phyloP scores from a whole-genome alignment of 257 asterid species.

The Solanum ahanhuiri region DNA sequence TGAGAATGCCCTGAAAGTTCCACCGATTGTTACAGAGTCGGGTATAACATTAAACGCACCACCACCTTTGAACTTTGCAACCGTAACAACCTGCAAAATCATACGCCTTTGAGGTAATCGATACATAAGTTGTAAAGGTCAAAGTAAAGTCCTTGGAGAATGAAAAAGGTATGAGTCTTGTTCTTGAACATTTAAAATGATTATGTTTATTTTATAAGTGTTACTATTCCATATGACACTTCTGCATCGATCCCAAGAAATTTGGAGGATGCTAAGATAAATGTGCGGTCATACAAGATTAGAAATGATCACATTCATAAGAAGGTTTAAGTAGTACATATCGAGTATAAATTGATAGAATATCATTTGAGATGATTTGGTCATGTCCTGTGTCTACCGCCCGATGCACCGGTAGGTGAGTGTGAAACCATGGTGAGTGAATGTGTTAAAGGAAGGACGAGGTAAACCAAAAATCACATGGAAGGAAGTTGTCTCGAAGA shows the following conservation, averaged over 20 bases:
- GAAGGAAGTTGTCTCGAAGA: not conserved
- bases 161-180: not conserved
- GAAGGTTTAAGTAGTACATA: not conserved
- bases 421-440: not conserved
- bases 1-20: slow-evolving; percentile 65
- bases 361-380: not conserved
- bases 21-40: slow-evolving; percentile 46
- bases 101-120: not conserved
- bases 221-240: not conserved
- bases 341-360: not conserved
- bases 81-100: slow-evolving; percentile 44
- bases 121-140: not conserved
- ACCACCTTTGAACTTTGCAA: slow-evolving; percentile 51
- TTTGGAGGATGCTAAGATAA: not conserved
- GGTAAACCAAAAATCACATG: not conserved
- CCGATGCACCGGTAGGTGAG: not conserved
- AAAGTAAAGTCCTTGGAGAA: not conserved
- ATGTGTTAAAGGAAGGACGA: not conserved
- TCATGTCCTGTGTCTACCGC: not conserved
- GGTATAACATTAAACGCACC: slow-evolving; percentile 56
- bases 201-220: not conserved
- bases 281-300: not conserved
- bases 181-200: not conserved
- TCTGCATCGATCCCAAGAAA: not conserved
- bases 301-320: not conserved